Evolutionary conservation across 352 stramenopile species (phyloP).

Genomic region (Pilasporangium apinafurcum): DNA sequence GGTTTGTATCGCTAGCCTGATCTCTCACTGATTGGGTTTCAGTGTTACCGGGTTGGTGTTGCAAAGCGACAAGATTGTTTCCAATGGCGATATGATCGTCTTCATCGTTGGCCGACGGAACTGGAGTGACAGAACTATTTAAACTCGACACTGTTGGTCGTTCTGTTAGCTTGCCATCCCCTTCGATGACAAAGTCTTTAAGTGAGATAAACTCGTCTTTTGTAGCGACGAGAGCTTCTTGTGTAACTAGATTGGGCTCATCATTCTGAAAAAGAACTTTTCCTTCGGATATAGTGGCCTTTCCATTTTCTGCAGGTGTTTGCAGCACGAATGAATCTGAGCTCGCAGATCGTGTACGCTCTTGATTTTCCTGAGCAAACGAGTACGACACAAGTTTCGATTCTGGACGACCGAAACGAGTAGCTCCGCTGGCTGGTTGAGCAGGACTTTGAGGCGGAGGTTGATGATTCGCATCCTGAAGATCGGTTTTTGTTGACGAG

Average conservation of each 20-base stretch:
- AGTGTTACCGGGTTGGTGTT: background rate
- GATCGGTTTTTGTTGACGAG: background rate
- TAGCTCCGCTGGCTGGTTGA: too few relatives aligned
- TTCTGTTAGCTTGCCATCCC: slow-evolving; percentile 11
- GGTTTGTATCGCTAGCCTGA: background rate
- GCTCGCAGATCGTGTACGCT: slow-evolving; percentile 7
- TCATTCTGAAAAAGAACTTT: background rate
- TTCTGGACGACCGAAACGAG: slow-evolving; percentile 6
- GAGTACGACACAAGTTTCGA: slow-evolving; percentile 8
- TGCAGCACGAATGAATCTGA: slow-evolving; percentile 1
- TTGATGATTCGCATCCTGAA: background rate
- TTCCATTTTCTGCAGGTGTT: background rate
- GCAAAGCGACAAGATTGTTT: slow-evolving; percentile 5
- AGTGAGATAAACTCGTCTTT: slow-evolving; percentile 40
- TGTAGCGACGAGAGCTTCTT: background rate
- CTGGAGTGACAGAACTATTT: slow-evolving; percentile 17
- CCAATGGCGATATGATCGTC: slow-evolving; percentile 8
- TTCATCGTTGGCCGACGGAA: slow-evolving; percentile 11
- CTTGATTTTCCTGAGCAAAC: slow-evolving; percentile 2
- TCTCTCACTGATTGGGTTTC: background rate
- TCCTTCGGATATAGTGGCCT: too few relatives aligned
- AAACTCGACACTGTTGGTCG: slow-evolving; percentile 12
- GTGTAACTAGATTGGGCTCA: background rate
- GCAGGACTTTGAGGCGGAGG: too few relatives aligned
- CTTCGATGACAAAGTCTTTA: slow-evolving; percentile 38